These are phyloP conservation scores for Wickerhamiella musiphila DNA, from an alignment of 805 yeast genomes.

Conservation along the genomic window DNA sequence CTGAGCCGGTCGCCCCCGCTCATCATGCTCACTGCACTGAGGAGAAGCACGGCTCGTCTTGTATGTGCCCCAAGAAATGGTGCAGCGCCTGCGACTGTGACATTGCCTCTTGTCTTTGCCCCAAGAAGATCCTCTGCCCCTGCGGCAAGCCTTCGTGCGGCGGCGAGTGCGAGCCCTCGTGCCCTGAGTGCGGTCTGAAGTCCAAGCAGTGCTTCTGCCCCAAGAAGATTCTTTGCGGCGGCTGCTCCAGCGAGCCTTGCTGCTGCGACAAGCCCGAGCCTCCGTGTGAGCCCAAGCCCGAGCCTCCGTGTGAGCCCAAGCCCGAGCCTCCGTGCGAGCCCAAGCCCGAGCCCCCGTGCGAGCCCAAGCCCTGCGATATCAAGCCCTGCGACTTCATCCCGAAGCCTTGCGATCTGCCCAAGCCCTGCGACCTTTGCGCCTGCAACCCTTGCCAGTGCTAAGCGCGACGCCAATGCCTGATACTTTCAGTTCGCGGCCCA, in stretches of 20 bases:
- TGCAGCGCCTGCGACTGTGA: too few relatives aligned
- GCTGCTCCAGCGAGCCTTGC: background rate
- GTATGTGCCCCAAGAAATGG: background rate
- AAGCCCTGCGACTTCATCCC: background rate
- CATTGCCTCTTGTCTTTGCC: too few relatives aligned
- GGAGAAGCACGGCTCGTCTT: background rate
- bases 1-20: background rate
- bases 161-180: too few relatives aligned
- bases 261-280: background rate
- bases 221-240: background rate
- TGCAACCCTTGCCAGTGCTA: background rate
- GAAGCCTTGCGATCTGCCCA: background rate
- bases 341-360: background rate
- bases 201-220: conserved; percentile 1
- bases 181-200: too few relatives aligned
- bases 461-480: too few relatives aligned
- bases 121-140: too few relatives aligned
- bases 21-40: background rate
- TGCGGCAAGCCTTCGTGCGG: too few relatives aligned
- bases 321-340: background rate
- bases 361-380: background rate
- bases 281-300: background rate
- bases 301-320: background rate
- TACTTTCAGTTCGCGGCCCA: too few relatives aligned
- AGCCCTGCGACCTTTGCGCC: background rate